These are phyloP conservation scores for Colletotrichum sojae DNA, from an alignment of 2,329 filamentous ascomycete genomes.

Conservation along the genomic window DNA sequence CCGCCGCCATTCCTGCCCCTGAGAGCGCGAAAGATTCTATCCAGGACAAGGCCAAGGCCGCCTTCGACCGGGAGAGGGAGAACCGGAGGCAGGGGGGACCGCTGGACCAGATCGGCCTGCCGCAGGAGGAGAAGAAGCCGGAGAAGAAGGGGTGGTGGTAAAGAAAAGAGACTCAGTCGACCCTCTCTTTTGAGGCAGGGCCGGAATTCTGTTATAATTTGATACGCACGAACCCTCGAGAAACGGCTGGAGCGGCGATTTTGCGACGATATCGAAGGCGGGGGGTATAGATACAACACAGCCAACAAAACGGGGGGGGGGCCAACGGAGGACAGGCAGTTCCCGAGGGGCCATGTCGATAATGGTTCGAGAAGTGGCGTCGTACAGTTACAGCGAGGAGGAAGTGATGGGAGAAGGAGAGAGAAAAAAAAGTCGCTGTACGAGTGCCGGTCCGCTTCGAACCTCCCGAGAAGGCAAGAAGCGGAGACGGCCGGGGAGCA, in stretches of 20 bases:
- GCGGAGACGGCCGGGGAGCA: background rate
- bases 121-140: slow-evolving; percentile 43
- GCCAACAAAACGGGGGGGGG: background rate
- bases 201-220: slow-evolving; percentile 28
- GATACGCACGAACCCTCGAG: background rate
- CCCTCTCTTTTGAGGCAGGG: background rate
- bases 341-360: background rate
- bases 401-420: too few species aligned
- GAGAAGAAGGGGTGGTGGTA: slow-evolving; percentile 65
- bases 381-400: background rate
- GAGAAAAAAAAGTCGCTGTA: background rate
- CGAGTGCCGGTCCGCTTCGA: background rate
- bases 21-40: slow-evolving; percentile 51
- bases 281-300: slow-evolving; percentile 2
- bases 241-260: background rate
- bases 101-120: slow-evolving; percentile 64
- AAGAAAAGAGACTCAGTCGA: too few species aligned
- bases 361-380: background rate
- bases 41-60: slow-evolving; percentile 57
- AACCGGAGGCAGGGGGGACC: slow-evolving; percentile 66
- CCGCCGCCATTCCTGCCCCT: slow-evolving; percentile 51
- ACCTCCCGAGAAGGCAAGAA: background rate
- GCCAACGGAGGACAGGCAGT: background rate
- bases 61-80: slow-evolving; percentile 64
- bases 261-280: slow-evolving; percentile 25